Evolutionary conservation across 805 yeast genomes (phyloP), one percentile per base, ranked within the genome.

Genomic region (Ogataea dorogensis): DNA sequence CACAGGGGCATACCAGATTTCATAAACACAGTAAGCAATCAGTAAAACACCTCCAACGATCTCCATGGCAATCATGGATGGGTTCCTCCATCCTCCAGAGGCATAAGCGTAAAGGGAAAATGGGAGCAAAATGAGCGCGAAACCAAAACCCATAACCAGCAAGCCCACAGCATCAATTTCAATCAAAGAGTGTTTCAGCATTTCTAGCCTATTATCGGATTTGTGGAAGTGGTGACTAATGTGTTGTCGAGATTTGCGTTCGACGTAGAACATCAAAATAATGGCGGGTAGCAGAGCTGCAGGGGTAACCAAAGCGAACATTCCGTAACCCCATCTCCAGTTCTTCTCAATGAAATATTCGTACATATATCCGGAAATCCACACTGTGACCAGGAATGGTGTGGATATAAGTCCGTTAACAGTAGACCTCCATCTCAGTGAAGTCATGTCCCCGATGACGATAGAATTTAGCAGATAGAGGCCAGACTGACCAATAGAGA

Each of bases 271-370:
- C 59, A 67, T 56, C 24, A 63, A 40, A 5, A 38, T 25, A 13
- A 64, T 50, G 15, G 61, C 61, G 18, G 71, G 71, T 12, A 45
- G 25, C n/a, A 59, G 33, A 13, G 59, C 63, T 5, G 57, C 65
- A 4, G 75, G 74, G 33, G 66, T 56, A 17, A 70, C 60, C 26
- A 70, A 59, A 15, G 70, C 64, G 58, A 71, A 71, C 65, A 70
- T 63, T 31, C 75, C 75, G 44, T 68, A 70, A 20, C 77, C 78
- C 69, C 71, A 65, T 51, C 75, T 60, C 79, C 79, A 73, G 33
- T 65, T 62, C 17, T 42, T 45, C 24, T 44, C 46, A 11, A 58
- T 48, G 15, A 70, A 51, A 20, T 58, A 54, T 4, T 49, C 44
- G 7, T 53, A 66, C 40, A 66, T 64, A 5, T 51, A 55, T 34